These are phyloP conservation scores for Yamadazyma songkhlaensis DNA, from an alignment of 1,139 yeast genomes.

Conservation along the genomic window DNA sequence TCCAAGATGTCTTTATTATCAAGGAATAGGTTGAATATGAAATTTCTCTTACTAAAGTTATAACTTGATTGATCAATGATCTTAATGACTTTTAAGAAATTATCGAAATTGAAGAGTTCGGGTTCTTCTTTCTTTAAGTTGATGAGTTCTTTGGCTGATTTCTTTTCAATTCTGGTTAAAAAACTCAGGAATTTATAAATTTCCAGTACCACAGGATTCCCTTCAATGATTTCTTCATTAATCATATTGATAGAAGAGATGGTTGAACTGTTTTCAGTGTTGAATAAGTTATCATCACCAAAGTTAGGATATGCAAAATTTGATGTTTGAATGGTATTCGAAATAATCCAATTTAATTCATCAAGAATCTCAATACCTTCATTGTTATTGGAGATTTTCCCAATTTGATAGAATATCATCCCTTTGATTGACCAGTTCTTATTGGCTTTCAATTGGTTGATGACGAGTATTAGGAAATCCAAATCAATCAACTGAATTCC, in stretches of 20 bases:
- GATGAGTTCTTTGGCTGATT: conserved; percentile 62
- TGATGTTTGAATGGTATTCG: background rate
- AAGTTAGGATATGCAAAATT: conserved; percentile 7
- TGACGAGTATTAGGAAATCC: conserved; percentile 47
- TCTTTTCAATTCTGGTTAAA: conserved; percentile 62
- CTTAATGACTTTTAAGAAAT: conserved; percentile 57
- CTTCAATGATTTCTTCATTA: conserved; percentile 12
- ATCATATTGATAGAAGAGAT: conserved; percentile 7
- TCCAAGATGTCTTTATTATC: conserved; percentile 58
- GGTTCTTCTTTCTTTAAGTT: conserved; percentile 54
- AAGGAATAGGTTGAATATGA: conserved; percentile 63
- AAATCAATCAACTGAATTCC: conserved; percentile 55
- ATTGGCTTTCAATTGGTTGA: conserved; percentile 38
- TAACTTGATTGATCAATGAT: conserved; percentile 67
- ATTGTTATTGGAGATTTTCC: conserved; percentile 66
- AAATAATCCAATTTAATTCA: conserved; percentile 71
- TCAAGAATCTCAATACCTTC: conserved; percentile 88
- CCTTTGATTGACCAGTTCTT: conserved; percentile 59
- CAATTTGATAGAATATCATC: conserved; percentile 74
- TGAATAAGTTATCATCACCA: conserved; percentile 2
- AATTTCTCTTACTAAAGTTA: conserved; percentile 61
- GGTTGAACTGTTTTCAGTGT: conserved; percentile 1
- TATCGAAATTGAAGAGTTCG: conserved; percentile 50
- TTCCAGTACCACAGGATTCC: conserved; percentile 37
- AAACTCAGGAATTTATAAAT: conserved; percentile 60